Percentiles rank a stretch among this genome's conserved stretches.
phyloP scores from a whole-genome alignment of 352 stramenopile species.

The Pythium apleroticum region DNA sequence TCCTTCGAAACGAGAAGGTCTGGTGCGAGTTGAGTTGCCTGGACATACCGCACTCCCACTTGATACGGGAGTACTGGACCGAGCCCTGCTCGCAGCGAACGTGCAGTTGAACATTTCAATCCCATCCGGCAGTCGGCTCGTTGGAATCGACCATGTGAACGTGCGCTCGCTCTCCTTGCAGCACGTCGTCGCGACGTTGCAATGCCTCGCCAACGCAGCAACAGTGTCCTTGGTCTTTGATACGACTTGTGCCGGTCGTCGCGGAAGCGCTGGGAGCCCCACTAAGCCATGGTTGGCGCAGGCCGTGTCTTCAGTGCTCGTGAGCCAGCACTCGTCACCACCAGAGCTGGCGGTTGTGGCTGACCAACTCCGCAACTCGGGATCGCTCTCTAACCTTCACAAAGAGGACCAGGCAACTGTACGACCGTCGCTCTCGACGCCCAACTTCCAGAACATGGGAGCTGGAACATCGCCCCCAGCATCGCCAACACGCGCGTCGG shows the following conservation, averaged over 20 bases:
- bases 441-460: background rate
- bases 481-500: constrained; percentile 4
- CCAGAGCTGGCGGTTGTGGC: background rate
- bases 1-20: background rate
- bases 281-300: constrained; percentile 4
- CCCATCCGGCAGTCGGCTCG: constrained; percentile 41
- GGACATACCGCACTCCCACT: constrained; percentile 11
- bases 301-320: background rate
- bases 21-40: constrained; percentile 4
- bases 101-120: constrained; percentile 22
- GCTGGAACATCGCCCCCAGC: background rate
- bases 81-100: constrained; percentile 24
- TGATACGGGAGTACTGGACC: constrained; percentile 16
- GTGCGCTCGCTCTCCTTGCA: constrained; percentile 37
- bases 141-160: constrained; percentile 49
- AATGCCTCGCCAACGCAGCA: constrained; percentile 26
- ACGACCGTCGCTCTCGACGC: constrained; percentile 4
- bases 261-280: constrained; percentile 1
- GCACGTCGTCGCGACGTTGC: constrained; percentile 37
- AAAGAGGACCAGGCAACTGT: background rate
- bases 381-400: constrained; percentile 6
- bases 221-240: constrained; percentile 45
- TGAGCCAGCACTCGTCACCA: background rate
- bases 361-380: constrained; percentile 7
- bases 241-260: constrained; percentile 7